Percentiles rank a stretch among this genome's conserved stretches.
Evolutionary conservation across 176 grass and related monocot genomes (phyloP).

Genomic region (Otatea glauca): DNA sequence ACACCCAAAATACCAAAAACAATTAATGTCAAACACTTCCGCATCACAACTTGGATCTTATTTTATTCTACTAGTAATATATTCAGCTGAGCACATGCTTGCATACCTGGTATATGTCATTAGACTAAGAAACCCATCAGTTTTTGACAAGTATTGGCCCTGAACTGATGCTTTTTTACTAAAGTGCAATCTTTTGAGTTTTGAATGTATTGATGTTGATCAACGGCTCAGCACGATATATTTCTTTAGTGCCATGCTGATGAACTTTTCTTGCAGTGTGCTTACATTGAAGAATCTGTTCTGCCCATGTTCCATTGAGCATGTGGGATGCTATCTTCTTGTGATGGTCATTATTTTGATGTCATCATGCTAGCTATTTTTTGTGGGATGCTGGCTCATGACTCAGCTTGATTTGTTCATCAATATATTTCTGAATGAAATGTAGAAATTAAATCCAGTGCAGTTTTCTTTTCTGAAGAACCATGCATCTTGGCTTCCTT

Average conservation of each 20-base stretch:
- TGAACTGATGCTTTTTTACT: slow-evolving; percentile 6
- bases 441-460: not conserved
- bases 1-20: slow-evolving; percentile 6
- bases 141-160: not conserved
- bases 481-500: slow-evolving; percentile 16
- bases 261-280: not conserved
- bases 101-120: slow-evolving; percentile 22
- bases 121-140: not conserved
- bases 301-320: slow-evolving; percentile 15
- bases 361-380: slow-evolving; percentile 22
- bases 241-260: not conserved
- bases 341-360: not conserved
- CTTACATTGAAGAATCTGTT: slow-evolving; percentile 1
- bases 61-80: slow-evolving; percentile 16
- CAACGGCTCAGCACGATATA: not conserved
- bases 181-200: not conserved
- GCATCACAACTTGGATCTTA: not conserved
- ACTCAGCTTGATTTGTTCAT: not conserved
- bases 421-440: slow-evolving; percentile 21
- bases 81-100: not conserved
- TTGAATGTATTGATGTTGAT: slow-evolving; percentile 7
- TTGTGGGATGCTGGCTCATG: not conserved
- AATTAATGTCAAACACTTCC: not conserved
- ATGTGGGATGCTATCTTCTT: slow-evolving; percentile 12
- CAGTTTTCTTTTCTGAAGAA: not conserved